Percentiles rank a stretch among this genome's conserved stretches.
These are phyloP conservation scores for Fonsecaea monophora DNA, from an alignment of 2,329 filamentous ascomycete species.

Conservation along the genomic window DNA sequence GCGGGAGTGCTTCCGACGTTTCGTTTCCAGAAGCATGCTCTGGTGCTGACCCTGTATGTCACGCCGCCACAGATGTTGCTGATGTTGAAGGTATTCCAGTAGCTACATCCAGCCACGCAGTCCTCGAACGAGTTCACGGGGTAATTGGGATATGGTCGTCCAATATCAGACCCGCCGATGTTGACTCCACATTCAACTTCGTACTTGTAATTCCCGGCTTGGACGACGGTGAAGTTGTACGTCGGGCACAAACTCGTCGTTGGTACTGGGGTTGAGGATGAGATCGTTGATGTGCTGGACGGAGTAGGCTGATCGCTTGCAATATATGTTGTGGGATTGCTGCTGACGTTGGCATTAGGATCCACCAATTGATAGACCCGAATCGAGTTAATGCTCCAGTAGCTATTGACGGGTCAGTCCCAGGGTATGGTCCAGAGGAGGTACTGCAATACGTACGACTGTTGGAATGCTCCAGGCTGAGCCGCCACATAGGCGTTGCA, in stretches of 20 bases:
- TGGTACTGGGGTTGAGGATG: conserved; percentile 21
- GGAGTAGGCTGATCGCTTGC: conserved; percentile 34
- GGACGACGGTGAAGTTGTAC: conserved; percentile 37
- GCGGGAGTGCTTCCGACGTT: conserved; percentile 22
- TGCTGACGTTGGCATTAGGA: conserved; percentile 13
- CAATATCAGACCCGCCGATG: conserved; percentile 31
- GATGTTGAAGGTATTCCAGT: conserved; percentile 33
- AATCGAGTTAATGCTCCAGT: conserved; percentile 39
- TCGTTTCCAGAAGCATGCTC: conserved; percentile 36
- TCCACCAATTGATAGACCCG: conserved; percentile 38
- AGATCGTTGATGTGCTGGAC: conserved; percentile 25
- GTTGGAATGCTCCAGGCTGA: conserved; percentile 33
- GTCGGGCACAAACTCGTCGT: conserved; percentile 33
- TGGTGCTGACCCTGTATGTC: conserved; percentile 28
- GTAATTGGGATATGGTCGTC: conserved; percentile 27
- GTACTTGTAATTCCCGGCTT: conserved; percentile 30
- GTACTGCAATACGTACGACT: conserved; percentile 29
- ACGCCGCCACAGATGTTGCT: conserved; percentile 36
- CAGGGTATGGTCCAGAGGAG: background rate
- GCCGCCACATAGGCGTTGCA: conserved; percentile 38
- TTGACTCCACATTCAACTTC: conserved; percentile 37
- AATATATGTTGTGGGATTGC: conserved; percentile 31
- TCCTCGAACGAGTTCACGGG: conserved; percentile 34
- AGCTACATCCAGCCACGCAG: conserved; percentile 36
- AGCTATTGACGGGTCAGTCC: conserved; percentile 20